Percentiles rank a stretch among this genome's conserved stretches.
phyloP scores from a whole-genome alignment of 768 basidiomycete genomes.

The Suillus paluster region DNA sequence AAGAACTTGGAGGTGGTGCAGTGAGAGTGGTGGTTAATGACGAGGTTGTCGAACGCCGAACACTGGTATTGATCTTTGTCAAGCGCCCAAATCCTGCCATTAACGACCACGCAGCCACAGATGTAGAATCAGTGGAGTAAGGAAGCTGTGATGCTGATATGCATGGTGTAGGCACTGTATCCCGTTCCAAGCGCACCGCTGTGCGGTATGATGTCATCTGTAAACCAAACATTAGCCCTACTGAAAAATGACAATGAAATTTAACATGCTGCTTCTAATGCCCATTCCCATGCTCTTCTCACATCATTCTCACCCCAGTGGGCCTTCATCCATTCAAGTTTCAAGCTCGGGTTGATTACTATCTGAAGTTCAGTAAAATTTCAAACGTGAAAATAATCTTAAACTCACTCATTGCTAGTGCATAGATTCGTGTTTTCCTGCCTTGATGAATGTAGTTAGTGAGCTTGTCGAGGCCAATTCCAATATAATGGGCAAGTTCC shows the following conservation, averaged over 20 bases:
- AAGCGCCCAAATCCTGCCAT: neutral
- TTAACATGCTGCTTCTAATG: slow-evolving; percentile 8
- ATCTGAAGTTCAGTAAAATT: neutral
- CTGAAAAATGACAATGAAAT: neutral
- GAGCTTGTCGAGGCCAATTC: no score
- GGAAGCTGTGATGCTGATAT: neutral
- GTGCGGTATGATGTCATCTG: neutral
- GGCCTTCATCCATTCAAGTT: slow-evolving; percentile 12
- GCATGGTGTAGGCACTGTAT: neutral
- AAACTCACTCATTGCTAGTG: no score
- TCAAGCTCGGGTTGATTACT: slow-evolving; percentile 25
- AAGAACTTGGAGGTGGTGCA: neutral
- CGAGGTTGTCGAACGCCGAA: neutral
- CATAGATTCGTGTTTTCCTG: no score
- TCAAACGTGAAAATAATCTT: no score
- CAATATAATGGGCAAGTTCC: no score
- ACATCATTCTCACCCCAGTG: slow-evolving; percentile 13
- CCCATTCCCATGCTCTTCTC: neutral
- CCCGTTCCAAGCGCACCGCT: neutral
- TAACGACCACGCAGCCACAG: neutral
- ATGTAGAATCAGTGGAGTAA: neutral
- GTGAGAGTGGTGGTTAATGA: neutral
- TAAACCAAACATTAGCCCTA: neutral
- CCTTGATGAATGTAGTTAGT: no score
- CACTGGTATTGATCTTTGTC: neutral